Evolutionary conservation across 1,284 basidiomycete species (phyloP), one percentile per base, ranked within the genome.

Genomic region (Moniliophthora roreri): DNA sequence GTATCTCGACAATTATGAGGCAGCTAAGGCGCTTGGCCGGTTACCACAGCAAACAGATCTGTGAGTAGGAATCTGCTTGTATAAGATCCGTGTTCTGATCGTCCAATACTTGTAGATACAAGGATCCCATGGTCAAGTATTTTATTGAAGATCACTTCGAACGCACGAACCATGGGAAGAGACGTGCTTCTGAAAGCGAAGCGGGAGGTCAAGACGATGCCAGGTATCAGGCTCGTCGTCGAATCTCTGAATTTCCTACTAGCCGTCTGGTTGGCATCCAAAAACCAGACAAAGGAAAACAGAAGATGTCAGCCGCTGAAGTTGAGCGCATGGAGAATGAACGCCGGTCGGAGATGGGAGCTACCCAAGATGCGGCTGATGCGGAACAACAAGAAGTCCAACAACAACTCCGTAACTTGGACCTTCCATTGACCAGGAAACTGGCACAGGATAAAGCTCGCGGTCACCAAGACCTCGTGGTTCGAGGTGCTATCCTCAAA

Each of bases 261-360:
- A 37, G 38, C 6, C 36, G n/a, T 10, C 28, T 35, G n/a, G 39
- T 28, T 28, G 50, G 41, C 3, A 16, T 42, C 20, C 32, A 45
- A 44, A 34, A 28, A 11, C 32, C 28, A 28, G 34, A 52, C 26
- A 56, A 56, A 35, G 54, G 54, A 6, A 56, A 56, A 26, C 35
- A 50, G 8, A 52, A 28, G 18, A 56, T 56, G 54, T 49, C 21
- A 6, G 7, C 50, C 7, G 6, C n/a, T 6, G 54, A 56, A 20
- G 39, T 56, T 4, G 34, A 44, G 37, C 28, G 9, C 11, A 11
- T 52, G 23, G 37, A 51, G 13, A 16, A 42, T 3, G 35, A 52
- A n/a, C 28, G 48, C 13, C 24, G 20, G 9, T 45, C 23, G 3
- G 34, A 39, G 35, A 37, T 21, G 6, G 39, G 28, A 39, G 38